A percentile compares a stretch with the other conserved stretches of the same genome.
Evolutionary conservation across 2,329 filamentous ascomycete species (phyloP).

Genomic region (Venturia pyrina): DNA sequence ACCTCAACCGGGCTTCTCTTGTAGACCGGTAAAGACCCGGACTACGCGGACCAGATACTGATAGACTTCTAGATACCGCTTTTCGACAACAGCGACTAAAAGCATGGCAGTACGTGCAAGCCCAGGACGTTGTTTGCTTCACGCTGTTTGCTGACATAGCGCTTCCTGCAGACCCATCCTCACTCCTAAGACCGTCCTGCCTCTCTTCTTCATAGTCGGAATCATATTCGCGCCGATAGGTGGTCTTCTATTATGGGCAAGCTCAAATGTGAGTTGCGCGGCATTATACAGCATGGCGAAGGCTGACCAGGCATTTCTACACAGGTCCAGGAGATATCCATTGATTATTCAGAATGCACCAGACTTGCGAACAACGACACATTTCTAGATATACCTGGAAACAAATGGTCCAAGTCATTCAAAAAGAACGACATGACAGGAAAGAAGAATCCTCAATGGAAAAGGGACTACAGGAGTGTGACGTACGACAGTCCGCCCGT

Average conservation of each 20-base stretch:
- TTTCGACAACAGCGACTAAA: slow-evolving; percentile 95
- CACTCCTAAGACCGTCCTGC: slow-evolving; percentile 86
- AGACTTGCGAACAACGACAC: slow-evolving; percentile 40
- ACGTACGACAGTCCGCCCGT: slow-evolving; percentile 21
- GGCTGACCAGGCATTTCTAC: not conserved
- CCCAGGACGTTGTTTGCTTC: not conserved
- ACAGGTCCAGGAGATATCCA: slow-evolving; percentile 78
- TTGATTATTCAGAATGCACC: slow-evolving; percentile 81
- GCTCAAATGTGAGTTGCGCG: slow-evolving; percentile 50
- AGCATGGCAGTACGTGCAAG: slow-evolving; percentile 80
- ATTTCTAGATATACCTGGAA: slow-evolving; percentile 44
- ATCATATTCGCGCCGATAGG: slow-evolving; percentile 92
- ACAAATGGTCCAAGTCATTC: slow-evolving; percentile 60
- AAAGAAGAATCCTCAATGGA: slow-evolving; percentile 14
- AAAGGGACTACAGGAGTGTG: slow-evolving; percentile 14
- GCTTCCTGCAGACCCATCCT: slow-evolving; percentile 63
- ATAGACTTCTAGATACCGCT: slow-evolving; percentile 65
- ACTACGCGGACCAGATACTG: not conserved
- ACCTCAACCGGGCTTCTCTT: slow-evolving; percentile 1
- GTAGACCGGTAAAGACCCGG: not conserved
- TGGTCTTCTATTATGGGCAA: slow-evolving; percentile 76
- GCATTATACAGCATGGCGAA: not conserved
- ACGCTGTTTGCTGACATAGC: slow-evolving; percentile 27
- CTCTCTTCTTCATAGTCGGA: slow-evolving; percentile 82
- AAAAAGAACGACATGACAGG: slow-evolving; percentile 42